Base-by-base conservation (phyloP, 148 eudicot genomes). In the Heliosperma pusillum region DNA sequence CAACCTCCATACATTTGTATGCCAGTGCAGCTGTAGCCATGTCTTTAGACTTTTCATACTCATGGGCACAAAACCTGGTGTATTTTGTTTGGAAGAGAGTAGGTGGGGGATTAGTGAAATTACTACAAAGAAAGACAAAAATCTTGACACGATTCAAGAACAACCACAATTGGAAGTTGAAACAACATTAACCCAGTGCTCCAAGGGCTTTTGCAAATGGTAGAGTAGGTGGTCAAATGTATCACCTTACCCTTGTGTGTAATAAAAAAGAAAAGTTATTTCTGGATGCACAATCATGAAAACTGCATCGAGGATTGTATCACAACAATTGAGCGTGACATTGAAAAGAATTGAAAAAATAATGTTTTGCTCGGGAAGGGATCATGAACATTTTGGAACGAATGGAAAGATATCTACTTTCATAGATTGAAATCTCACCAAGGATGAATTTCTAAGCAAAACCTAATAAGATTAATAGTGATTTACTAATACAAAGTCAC, bases 21-120 rank as follows among this genome's bases (percentile, higher is more conserved):
- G 99, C 99, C 89, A 92, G 83, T 73, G 99, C 90, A 84, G 97
- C 99, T 85, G 88, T 76, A 76, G 94, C 97, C 92, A 89, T 86
- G 80, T 96, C 97, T 80, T 89, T 90, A 60, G 79, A 81, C 86
- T 83, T 92, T 78, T 92, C 99, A 77, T 73, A 96, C 78, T 92
- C 97, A 84, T 81, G 91, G 70, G 97, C 99, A 85, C 97, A 89
- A 82, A 86, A 96, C 85, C 97, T 81, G 73, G 59, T 24, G 20
- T 2, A 36, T 62, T 30, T 64, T 53, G 7, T 61, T 70, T 36
- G 21, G 77, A 58, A 24, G 72, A 45, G 45, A 44, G 58, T 42
- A 47, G 57, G 77, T 10, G 59, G 36, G 69, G 65, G 24, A 21
- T 64, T 15, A 45, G 69, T 33, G 44, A 64, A 64, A 29, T 44